phyloP scores from a whole-genome alignment of 2,329 filamentous ascomycete species.

The Tolypocladium guangdongense region DNA sequence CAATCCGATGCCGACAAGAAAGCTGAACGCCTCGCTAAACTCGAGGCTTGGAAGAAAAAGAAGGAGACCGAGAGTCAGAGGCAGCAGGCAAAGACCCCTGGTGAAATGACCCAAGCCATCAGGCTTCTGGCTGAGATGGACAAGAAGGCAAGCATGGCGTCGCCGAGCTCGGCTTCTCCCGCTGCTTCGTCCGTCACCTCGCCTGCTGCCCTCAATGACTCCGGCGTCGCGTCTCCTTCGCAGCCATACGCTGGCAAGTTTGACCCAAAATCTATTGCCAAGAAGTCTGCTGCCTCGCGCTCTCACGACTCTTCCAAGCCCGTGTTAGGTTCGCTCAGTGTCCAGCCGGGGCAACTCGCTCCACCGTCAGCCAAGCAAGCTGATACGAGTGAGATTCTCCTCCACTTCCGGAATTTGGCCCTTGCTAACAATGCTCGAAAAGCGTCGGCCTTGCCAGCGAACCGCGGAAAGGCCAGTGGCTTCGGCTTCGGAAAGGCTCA shows the following conservation, averaged over 20 bases:
- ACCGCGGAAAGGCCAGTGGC: slow-evolving; percentile 63
- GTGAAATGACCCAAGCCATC: slow-evolving; percentile 52
- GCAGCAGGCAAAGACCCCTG: slow-evolving; percentile 42
- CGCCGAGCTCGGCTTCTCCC: slow-evolving; percentile 36
- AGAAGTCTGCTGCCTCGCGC: slow-evolving; percentile 57
- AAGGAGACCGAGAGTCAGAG: slow-evolving; percentile 66
- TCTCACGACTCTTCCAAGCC: slow-evolving; percentile 40
- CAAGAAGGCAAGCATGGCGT: slow-evolving; percentile 47
- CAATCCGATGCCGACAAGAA: slow-evolving; percentile 63
- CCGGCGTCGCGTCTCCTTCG: slow-evolving; percentile 39
- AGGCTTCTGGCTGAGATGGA: slow-evolving; percentile 65
- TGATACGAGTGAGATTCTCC: slow-evolving; percentile 22
- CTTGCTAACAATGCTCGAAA: slow-evolving; percentile 13
- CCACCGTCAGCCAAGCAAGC: slow-evolving; percentile 18
- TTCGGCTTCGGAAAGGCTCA: slow-evolving; percentile 71
- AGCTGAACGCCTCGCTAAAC: slow-evolving; percentile 66
- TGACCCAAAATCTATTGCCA: slow-evolving; percentile 75
- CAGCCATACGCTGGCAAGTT: slow-evolving; percentile 66
- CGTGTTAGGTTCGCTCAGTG: slow-evolving; percentile 36
- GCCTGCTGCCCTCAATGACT: slow-evolving; percentile 30
- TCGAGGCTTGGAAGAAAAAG: slow-evolving; percentile 90
- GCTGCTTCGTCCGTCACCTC: slow-evolving; percentile 39
- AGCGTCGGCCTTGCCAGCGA: slow-evolving; percentile 51
- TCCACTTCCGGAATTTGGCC: not conserved
- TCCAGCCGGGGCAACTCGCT: slow-evolving; percentile 23